Conservation (phyloP, 1,139 yeast genomes). For the Blastobotrys proliferans region DNA sequence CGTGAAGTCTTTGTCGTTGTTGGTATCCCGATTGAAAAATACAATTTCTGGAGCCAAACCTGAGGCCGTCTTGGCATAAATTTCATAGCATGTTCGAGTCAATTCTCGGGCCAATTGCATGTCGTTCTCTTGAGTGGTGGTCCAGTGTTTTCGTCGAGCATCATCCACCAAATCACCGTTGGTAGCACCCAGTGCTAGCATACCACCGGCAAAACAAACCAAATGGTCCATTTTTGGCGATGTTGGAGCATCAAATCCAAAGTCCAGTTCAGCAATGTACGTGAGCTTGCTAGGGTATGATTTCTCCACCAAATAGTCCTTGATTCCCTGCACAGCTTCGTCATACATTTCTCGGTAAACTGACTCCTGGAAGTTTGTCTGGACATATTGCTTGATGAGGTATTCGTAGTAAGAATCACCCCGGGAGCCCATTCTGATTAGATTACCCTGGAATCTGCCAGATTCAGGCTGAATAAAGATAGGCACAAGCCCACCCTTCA, state of each 20-base stretch:
- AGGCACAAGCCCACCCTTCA: conserved; percentile 78
- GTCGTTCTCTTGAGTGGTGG: conserved; percentile 48
- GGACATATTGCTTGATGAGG: conserved; percentile 78
- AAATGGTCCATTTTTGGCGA: conserved; percentile 90
- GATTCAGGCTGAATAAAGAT: conserved; percentile 72
- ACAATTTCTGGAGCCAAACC: conserved; percentile 90
- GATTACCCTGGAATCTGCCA: conserved; percentile 60
- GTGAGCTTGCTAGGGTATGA: conserved; percentile 63
- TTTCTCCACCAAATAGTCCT: conserved; percentile 55
- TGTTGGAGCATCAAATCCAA: conserved; percentile 56
- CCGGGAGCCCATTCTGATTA: conserved; percentile 79
- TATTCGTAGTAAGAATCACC: conserved; percentile 95
- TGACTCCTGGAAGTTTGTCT: conserved; percentile 59
- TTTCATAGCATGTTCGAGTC: conserved; percentile 76
- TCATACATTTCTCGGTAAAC: conserved; percentile 73
- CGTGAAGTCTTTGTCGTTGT: conserved; percentile 49
- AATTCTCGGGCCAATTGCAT: conserved; percentile 69
- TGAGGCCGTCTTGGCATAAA: conserved; percentile 68
- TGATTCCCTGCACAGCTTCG: conserved; percentile 71
- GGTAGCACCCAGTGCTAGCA: conserved; percentile 87
- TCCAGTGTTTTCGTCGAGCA: conserved; percentile 48
- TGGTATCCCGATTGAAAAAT: conserved; percentile 55
- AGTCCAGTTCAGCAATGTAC: conserved; percentile 73
- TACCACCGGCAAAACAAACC: conserved; percentile 90
- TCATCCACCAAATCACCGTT: conserved; percentile 57